Evolutionary conservation across 371 early-diverging fungal genomes (phyloP).

Genomic region (Blastocladiella emersonii): DNA sequence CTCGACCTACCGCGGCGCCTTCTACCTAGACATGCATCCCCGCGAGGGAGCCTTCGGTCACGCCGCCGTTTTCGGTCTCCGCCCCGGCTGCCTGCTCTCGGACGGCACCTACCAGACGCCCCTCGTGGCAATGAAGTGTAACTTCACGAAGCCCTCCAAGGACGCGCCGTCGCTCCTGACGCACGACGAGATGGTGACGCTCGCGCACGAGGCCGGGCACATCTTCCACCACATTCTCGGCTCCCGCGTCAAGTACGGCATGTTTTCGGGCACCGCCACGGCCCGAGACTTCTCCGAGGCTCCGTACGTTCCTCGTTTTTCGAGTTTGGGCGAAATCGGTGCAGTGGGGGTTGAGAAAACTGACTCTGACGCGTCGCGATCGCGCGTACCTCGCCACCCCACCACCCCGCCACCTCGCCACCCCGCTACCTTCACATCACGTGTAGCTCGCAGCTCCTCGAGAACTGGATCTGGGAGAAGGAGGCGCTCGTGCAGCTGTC

Average conservation of each 20-base stretch:
- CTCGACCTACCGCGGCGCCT: conserved; percentile 48
- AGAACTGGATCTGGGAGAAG: conserved; percentile 44
- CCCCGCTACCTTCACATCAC: no score
- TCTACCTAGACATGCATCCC: conserved; percentile 64
- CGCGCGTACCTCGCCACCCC: no score
- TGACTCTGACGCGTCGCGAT: no score
- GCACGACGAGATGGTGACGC: conserved; percentile 65
- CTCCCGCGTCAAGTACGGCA: conserved; percentile 44
- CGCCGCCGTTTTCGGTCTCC: conserved; percentile 47
- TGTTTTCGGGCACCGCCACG: conserved; percentile 62
- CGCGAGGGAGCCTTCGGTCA: conserved; percentile 65
- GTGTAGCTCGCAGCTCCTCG: conserved; percentile 15
- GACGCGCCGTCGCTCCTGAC: conserved; percentile 60
- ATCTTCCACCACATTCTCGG: conserved; percentile 58
- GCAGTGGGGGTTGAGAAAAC: no score
- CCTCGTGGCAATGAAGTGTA: conserved; percentile 66
- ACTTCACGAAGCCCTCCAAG: conserved; percentile 59
- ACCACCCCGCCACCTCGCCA: no score
- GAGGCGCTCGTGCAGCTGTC: conserved; percentile 51
- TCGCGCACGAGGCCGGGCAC: conserved; percentile 72
- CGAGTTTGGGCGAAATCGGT: no score
- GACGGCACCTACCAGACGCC: conserved; percentile 44
- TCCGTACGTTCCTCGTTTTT: no score
- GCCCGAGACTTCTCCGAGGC: conserved; percentile 85
- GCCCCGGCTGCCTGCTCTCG: conserved; percentile 35